These are phyloP conservation scores for Arachnopeziza araneosa DNA, from an alignment of 2,329 filamentous ascomycete genomes.

Conservation along the genomic window DNA sequence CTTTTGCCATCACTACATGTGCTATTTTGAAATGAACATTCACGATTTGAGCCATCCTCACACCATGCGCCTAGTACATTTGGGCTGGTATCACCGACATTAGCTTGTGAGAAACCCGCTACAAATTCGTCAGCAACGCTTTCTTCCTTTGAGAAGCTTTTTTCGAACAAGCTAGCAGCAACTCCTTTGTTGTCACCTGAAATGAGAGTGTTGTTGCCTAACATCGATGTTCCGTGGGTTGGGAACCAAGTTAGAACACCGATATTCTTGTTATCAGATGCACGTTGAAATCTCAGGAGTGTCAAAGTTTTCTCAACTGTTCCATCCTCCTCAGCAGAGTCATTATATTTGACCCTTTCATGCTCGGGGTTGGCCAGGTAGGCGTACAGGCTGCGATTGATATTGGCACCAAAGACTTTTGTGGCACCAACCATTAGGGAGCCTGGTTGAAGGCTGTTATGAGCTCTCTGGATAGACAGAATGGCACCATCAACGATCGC, in stretches of 20 bases:
- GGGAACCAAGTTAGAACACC: constrained; percentile 88
- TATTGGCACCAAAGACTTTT: constrained; percentile 69
- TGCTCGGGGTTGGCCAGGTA: constrained; percentile 79
- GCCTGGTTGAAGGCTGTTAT: constrained; percentile 61
- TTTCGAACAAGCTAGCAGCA: constrained; percentile 78
- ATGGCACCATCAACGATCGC: constrained; percentile 85
- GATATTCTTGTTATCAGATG: constrained; percentile 68
- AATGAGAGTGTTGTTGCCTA: constrained; percentile 85
- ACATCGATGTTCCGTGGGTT: constrained; percentile 85
- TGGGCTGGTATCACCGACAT: constrained; percentile 84
- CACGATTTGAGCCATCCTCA: constrained; percentile 70
- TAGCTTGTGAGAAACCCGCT: constrained; percentile 87
- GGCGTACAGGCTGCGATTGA: constrained; percentile 82
- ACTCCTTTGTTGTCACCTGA: constrained; percentile 97
- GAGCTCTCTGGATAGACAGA: constrained; percentile 75
- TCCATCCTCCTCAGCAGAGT: constrained; percentile 46
- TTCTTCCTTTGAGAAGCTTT: constrained; percentile 50
- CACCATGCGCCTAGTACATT: constrained; percentile 86
- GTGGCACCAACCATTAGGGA: constrained; percentile 65
- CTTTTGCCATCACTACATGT: constrained; percentile 69
- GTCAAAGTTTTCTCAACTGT: constrained; percentile 71
- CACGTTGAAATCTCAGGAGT: constrained; percentile 69
- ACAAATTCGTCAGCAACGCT: constrained; percentile 65
- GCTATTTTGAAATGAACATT: constrained; percentile 74
- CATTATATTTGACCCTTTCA: constrained; percentile 65